These are phyloP conservation scores for Verticillium longisporum DNA, from an alignment of 2,329 filamentous ascomycete genomes.

Conservation along the genomic window DNA sequence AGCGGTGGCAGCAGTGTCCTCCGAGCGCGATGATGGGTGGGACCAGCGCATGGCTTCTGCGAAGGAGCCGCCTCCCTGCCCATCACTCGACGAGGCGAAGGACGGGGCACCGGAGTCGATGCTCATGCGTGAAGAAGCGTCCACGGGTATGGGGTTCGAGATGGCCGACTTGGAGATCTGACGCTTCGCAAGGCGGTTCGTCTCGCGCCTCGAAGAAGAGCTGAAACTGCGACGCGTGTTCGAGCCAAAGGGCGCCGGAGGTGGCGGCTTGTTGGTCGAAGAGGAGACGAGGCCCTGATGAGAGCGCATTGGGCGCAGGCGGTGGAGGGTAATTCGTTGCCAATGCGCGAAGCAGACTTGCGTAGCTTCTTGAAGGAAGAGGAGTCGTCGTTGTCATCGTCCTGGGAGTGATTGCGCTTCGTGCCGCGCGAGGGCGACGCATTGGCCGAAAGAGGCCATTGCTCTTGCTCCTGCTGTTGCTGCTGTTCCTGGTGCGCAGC, in stretches of 20 bases:
- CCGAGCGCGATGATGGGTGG: slow-evolving; percentile 4
- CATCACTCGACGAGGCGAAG: not conserved
- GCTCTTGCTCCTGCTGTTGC: slow-evolving; percentile 2
- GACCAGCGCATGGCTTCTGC: not conserved
- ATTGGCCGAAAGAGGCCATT: slow-evolving; percentile 14
- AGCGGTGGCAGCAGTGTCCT: not conserved
- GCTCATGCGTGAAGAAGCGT: slow-evolving; percentile 8
- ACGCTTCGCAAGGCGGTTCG: slow-evolving; percentile 20
- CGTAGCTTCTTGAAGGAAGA: slow-evolving; percentile 42
- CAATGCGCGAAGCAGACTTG: slow-evolving; percentile 37
- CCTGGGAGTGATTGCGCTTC: slow-evolving; percentile 37
- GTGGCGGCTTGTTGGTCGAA: slow-evolving; percentile 11
- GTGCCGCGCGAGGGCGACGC: slow-evolving; percentile 30
- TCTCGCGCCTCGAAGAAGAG: slow-evolving; percentile 8
- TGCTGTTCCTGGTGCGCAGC: slow-evolving; percentile 6
- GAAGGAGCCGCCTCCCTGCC: not conserved
- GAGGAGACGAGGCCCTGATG: slow-evolving; percentile 20
- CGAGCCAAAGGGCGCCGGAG: slow-evolving; percentile 5
- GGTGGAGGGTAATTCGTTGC: slow-evolving; percentile 29
- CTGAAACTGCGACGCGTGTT: slow-evolving; percentile 9
- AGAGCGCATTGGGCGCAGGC: slow-evolving; percentile 20
- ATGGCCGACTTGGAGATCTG: slow-evolving; percentile 3
- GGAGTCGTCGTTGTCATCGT: slow-evolving; percentile 20
- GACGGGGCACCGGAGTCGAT: slow-evolving; percentile 8
- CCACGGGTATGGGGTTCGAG: slow-evolving; percentile 3